Evolutionary conservation across 2,329 filamentous ascomycete genomes (phyloP).

Genomic region (Cladophialophora immunda): DNA sequence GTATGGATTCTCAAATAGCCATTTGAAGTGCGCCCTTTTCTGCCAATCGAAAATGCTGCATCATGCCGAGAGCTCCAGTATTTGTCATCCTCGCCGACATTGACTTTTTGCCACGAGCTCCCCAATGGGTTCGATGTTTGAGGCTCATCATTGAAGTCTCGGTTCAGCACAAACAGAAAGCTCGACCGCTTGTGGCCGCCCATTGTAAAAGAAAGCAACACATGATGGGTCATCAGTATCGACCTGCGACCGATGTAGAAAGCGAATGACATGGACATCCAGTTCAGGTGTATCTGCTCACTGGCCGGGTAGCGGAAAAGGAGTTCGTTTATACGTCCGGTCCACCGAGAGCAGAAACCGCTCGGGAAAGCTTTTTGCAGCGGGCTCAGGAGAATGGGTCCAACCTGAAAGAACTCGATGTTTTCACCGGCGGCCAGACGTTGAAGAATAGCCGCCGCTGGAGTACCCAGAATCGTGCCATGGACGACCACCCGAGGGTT

Average conservation of each 20-base stretch:
- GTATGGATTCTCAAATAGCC: neutral
- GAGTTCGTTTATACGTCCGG: neutral
- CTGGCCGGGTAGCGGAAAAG: neutral
- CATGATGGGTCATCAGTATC: conserved; percentile 11
- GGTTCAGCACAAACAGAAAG: neutral
- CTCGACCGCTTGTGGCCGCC: neutral
- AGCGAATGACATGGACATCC: conserved; percentile 13
- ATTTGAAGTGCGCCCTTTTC: neutral
- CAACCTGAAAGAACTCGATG: neutral
- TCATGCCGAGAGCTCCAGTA: neutral
- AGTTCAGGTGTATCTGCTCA: neutral
- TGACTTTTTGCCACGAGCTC: neutral
- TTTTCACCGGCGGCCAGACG: conserved; percentile 33
- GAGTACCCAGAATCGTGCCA: conserved; percentile 48
- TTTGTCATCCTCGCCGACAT: neutral
- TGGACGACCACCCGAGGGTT: conserved; percentile 25
- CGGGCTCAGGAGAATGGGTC: neutral
- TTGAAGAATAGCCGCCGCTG: conserved; percentile 39
- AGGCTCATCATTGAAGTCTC: neutral
- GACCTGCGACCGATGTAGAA: conserved; percentile 21
- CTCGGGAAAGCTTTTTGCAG: conserved; percentile 1
- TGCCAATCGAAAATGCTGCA: neutral
- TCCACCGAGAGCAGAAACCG: neutral
- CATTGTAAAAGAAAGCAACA: neutral
- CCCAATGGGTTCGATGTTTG: neutral